These are phyloP conservation scores for Effrenium voratum DNA, from an alignment of 73 alveolate species.

Conservation along the genomic window DNA sequence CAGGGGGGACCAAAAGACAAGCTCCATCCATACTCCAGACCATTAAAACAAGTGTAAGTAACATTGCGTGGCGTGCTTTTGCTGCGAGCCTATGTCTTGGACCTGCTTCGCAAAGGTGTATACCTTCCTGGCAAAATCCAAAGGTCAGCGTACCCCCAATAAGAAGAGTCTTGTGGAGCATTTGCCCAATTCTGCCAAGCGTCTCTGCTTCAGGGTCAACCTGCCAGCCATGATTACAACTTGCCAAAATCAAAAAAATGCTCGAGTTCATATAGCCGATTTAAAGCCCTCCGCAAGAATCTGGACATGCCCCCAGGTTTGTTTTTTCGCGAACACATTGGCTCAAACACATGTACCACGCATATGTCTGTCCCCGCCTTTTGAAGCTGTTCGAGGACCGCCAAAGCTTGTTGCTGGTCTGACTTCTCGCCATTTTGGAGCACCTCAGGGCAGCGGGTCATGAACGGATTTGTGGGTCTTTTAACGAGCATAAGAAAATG, in stretches of 20 bases:
- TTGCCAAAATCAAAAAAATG: background rate
- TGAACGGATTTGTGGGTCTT: background rate
- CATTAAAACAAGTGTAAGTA: background rate
- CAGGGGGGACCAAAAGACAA: background rate
- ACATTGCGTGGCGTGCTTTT: background rate
- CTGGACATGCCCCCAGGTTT: no score
- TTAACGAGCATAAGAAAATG: background rate
- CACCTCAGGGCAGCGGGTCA: background rate
- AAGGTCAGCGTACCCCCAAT: background rate
- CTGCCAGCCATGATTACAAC: background rate
- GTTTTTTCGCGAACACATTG: background rate
- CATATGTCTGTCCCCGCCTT: background rate
- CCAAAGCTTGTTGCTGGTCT: background rate
- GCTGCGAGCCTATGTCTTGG: background rate
- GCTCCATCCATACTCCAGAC: background rate
- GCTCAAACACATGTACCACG: background rate
- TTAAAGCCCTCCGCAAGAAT: background rate
- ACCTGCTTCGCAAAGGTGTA: background rate
- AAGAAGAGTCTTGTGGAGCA: background rate
- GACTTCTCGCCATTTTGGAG: constrained; percentile 18
- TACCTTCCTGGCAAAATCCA: background rate
- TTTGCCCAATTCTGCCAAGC: background rate
- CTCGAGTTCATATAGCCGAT: background rate
- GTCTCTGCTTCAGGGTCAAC: background rate
- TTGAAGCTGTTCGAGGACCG: constrained; percentile 2